Base-by-base conservation (phyloP, 2,329 filamentous ascomycete genomes). In the Ophioceras dolichostomum region DNA sequence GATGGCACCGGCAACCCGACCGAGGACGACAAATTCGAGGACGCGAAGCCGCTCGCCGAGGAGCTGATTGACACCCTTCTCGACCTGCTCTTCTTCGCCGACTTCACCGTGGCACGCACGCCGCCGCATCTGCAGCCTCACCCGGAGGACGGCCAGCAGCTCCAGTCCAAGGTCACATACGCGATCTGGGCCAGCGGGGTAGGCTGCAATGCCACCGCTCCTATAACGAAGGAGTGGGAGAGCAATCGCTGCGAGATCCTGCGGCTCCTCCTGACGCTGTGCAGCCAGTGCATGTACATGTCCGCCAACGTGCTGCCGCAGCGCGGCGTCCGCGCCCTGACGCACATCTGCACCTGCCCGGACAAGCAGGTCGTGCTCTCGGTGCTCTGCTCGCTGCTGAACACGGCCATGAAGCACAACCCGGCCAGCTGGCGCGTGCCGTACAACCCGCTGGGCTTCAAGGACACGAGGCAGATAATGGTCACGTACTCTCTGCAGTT, bases 121-220 rank as follows among this genome's bases (percentile, higher is more conserved):
- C n/a, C n/a, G n/a, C n/a, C n/a, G n/a, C n/a, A n/a, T n/a, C n/a
- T n/a, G n/a, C n/a, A n/a, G n/a, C n/a, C n/a, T n/a, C n/a, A n/a
- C n/a, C n/a, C n/a, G n/a, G n/a, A n/a, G n/a, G n/a, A n/a, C n/a
- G n/a, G n/a, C n/a, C 69, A 76, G 12, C 70, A 77, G 39, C 75
- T 76, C 38, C 86, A 82, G 52, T 72, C 73, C 44, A 93, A 91
- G 56, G 83, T 95, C 39, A 83, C 81, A 7, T 94, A 91, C 59
- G 82, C 86, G 38, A 96, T 98, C 54, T 98, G 91, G 91, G 87
- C 95, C 62, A 96, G 85, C 53, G 91, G 91, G 34, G 89, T 98
- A 21, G 91, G 91, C 12, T 96, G 89, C 65, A 94, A 94, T 57
- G 84, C 83, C 13, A 76, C 87, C 5, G 78, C 93, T 48, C 80